Evolutionary conservation across 306 rosid species (phyloP).

Genomic region (Glycine latifolia): DNA sequence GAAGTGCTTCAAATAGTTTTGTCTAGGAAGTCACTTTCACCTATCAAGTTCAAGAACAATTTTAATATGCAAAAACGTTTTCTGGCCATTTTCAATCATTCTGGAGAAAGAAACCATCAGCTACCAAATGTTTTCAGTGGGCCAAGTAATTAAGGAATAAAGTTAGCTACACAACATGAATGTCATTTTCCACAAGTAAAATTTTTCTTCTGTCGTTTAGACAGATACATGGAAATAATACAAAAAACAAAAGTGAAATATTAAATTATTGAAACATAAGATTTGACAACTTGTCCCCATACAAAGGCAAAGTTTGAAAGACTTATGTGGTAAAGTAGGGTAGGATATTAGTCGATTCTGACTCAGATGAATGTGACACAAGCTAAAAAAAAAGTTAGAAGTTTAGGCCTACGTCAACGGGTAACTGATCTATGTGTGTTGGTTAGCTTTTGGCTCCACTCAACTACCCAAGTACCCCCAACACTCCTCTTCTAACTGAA

Average conservation of each 20-base stretch:
- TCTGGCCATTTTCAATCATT: conserved; percentile 36
- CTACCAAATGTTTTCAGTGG: conserved; percentile 48
- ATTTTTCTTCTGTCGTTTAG: conserved; percentile 21
- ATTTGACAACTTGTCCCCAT: conserved; percentile 55
- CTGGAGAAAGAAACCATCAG: conserved; percentile 43
- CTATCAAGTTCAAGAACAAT: conserved; percentile 42
- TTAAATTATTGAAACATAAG: conserved; percentile 40
- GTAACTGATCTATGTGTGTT: conserved; percentile 19
- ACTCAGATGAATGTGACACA: conserved; percentile 65
- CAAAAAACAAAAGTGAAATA: conserved; percentile 20
- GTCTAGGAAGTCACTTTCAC: conserved; percentile 46
- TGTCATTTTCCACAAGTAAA: conserved; percentile 51
- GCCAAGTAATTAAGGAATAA: conserved; percentile 41
- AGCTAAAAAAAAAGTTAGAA: conserved; percentile 25
- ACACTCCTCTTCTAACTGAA: conserved; percentile 43
- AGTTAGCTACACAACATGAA: conserved; percentile 26
- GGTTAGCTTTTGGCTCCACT: conserved; percentile 50
- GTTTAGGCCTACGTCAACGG: conserved; percentile 43
- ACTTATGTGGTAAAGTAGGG: conserved; percentile 17
- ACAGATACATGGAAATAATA: conserved; percentile 37
- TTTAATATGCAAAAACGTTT: conserved; percentile 14
- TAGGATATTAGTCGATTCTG: conserved; percentile 60
- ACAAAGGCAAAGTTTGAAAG: conserved; percentile 44
- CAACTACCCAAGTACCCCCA: conserved; percentile 41
- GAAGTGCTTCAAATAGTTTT: conserved; percentile 31